phyloP scores from a whole-genome alignment of 1,284 basidiomycete species.

The Pyrrhoderma lamaoense region DNA sequence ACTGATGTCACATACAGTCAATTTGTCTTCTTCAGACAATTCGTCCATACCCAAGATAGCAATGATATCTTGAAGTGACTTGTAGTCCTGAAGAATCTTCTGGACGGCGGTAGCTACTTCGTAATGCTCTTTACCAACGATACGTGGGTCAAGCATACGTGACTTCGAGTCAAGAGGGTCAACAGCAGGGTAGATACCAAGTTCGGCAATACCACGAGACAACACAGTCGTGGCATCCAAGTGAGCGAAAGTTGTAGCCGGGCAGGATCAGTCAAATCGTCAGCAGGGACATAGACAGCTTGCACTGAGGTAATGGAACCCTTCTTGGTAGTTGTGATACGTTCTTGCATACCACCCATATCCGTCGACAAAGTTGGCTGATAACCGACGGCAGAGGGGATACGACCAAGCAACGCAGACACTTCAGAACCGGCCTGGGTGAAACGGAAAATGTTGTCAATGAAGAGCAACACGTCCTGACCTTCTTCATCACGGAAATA shows the following conservation, averaged over 20 bases:
- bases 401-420: conserved; percentile 99
- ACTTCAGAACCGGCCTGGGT: conserved; percentile 99
- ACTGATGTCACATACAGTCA: conserved; percentile 61
- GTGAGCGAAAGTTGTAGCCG: conserved; percentile 98
- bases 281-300: conserved; percentile 98
- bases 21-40: conserved; percentile 98
- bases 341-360: conserved; percentile 99
- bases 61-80: conserved; percentile 96
- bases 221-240: conserved; percentile 99
- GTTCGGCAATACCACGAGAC: conserved; percentile 98
- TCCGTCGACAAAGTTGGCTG: conserved; percentile 99
- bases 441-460: conserved; percentile 99
- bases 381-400: conserved; percentile 99
- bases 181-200: conserved; percentile 99
- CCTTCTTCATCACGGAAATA: conserved; percentile 99
- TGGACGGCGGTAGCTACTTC: conserved; percentile 91
- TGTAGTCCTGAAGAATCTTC: conserved; percentile 99
- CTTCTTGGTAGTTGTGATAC: conserved; percentile 99
- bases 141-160: conserved; percentile 98
- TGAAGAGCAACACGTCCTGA: conserved; percentile 99
- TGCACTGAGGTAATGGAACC: conserved; percentile 95
- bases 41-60: conserved; percentile 99
- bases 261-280: conserved; percentile 99
- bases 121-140: conserved; percentile 91
- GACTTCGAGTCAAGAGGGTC: conserved; percentile 99